Evolutionary conservation across 2,329 filamentous ascomycete genomes (phyloP).

Genomic region (Cladophialophora immunda): DNA sequence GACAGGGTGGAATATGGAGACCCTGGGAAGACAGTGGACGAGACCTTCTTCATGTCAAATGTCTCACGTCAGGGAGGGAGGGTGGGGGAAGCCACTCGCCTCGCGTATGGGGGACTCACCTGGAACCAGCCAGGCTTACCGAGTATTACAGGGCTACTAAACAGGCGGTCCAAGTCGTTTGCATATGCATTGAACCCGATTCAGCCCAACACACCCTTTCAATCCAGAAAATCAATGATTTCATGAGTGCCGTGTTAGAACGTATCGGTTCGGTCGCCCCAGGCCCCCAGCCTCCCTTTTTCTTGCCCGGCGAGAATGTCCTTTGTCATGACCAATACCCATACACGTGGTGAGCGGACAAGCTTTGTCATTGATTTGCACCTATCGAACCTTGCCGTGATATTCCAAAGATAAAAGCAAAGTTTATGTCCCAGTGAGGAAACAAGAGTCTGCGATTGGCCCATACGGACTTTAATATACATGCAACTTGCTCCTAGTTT

Average conservation of each 20-base stretch:
- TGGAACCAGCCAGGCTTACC: constrained; percentile 12
- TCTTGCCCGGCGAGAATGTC: background rate
- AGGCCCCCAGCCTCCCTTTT: background rate
- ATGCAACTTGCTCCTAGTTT: too few species aligned
- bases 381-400: background rate
- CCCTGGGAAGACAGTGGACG: background rate
- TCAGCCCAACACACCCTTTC: background rate
- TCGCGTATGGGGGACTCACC: background rate
- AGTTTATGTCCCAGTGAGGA: background rate
- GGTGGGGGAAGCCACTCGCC: background rate
- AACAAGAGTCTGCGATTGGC: background rate
- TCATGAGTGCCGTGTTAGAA: background rate
- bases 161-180: background rate
- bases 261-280: background rate
- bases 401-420: background rate
- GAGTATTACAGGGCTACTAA: background rate
- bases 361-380: background rate
- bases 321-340: background rate
- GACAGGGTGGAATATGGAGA: background rate
- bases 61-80: constrained; percentile 15
- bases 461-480: background rate
- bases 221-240: background rate
- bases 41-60: background rate
- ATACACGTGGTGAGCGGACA: background rate
- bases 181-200: background rate